Base-by-base conservation (phyloP, 352 stramenopile genomes). In the Phytophthora lateralis region DNA sequence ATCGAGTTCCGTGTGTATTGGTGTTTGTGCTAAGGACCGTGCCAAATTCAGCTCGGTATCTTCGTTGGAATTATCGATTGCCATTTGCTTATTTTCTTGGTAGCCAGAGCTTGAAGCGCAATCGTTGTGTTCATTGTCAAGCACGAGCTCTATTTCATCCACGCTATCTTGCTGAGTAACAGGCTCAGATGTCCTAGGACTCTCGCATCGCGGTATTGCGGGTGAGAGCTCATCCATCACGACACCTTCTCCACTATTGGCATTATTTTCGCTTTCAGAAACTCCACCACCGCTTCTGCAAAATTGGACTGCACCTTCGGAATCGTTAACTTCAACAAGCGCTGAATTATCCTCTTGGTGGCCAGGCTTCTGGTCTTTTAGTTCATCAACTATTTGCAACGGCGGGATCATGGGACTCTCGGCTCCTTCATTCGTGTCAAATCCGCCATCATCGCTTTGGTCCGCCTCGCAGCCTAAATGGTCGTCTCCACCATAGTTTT, bases 201-300 rank as follows among this genome's bases (percentile, higher is more conserved):
- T 66, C 12, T 66, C 58, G 30, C 32, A 60, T 21, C 14, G 20
- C 4, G 7, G 11, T 24, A 54, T 53, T 39, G 15, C 34, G 10
- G n/a, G 4, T 10, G 21, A 30, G 11, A 20, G 7, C 2, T 51
- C 29, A 2, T 30, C 50, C 39, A 54, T 18, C 21, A n/a, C 42
- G 4, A 44, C 26, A 17, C 15, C 34, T 41, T 56, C 20, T 42
- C 47, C 27, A 20, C 35, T 41, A 9, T 14, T 41, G 35, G 6
- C 35, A 41, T 41, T 11, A 4, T 39, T 39, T 48, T 53, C 41
- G 35, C 0, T 49, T 41, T 38, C 26, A 8, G 26, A 9, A 39
- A 18, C 8, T 37, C 50, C 41, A 3, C 37, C 48, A 26, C 9
- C 26, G 15, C 14, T 55, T 15, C 32, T 49, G 30, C 30, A 35